Percentiles rank a stretch among this genome's conserved stretches.
phyloP scores from a whole-genome alignment of 1,284 basidiomycete genomes.

The Ustilago sp. region DNA sequence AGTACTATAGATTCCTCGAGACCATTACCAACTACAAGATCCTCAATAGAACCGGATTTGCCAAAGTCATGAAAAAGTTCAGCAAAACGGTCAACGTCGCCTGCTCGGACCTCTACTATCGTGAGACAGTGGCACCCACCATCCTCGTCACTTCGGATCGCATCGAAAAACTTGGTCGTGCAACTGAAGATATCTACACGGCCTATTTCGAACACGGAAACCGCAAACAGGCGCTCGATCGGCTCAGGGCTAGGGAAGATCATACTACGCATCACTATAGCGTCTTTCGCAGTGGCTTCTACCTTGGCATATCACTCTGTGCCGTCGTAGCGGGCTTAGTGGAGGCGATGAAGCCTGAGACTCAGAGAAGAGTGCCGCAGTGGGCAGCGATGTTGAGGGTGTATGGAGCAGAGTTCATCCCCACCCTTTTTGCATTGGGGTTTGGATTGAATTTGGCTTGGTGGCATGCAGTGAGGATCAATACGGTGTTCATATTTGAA shows the following conservation, averaged over 20 bases:
- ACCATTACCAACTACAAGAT: constrained; percentile 79
- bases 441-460: constrained; percentile 82
- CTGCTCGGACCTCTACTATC: constrained; percentile 78
- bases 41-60: constrained; percentile 88
- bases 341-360: constrained; percentile 76
- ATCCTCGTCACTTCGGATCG: constrained; percentile 73
- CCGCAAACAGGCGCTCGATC: constrained; percentile 80
- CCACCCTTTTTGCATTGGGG: constrained; percentile 81
- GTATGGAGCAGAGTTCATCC: constrained; percentile 82
- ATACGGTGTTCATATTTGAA: constrained; percentile 88
- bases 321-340: constrained; percentile 79
- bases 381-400: constrained; percentile 82
- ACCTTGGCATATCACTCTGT: constrained; percentile 83
- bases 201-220: constrained; percentile 78
- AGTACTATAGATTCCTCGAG: constrained; percentile 84
- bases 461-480: constrained; percentile 82
- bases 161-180: constrained; percentile 78
- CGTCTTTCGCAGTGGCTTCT: constrained; percentile 76
- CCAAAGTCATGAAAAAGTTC: constrained; percentile 89
- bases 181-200: constrained; percentile 70
- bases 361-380: constrained; percentile 76
- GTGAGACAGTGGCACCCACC: constrained; percentile 76
- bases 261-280: constrained; percentile 77
- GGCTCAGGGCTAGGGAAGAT: constrained; percentile 74
- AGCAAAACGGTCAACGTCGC: constrained; percentile 82